Conservation (phyloP, 768 basidiomycete species). For the Suillus americanus region DNA sequence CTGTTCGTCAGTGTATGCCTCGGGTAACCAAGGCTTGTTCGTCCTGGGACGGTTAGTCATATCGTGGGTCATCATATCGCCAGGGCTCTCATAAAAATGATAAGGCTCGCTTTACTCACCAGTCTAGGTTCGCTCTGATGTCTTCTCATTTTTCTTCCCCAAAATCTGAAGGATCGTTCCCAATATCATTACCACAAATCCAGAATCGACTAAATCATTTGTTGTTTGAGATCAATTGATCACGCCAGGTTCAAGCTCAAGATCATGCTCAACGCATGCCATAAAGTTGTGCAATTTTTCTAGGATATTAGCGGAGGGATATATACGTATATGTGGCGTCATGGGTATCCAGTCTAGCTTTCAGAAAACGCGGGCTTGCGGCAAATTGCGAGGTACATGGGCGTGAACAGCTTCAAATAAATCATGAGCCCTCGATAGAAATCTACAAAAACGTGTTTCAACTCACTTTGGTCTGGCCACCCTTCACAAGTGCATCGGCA, state of each 20-base stretch:
- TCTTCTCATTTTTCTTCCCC: constrained; percentile 4
- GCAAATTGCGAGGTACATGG: constrained; percentile 78
- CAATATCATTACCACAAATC: constrained; percentile 11
- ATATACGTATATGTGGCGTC: constrained; percentile 2
- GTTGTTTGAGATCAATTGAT: not conserved
- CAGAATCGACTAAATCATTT: not conserved
- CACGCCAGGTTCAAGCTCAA: constrained; percentile 1
- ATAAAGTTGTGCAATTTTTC: not conserved
- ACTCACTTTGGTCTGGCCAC: constrained; percentile 82
- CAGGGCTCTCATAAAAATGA: not conserved
- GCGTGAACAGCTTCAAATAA: constrained; percentile 70
- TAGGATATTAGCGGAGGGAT: constrained; percentile 5
- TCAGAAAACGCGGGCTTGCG: constrained; percentile 45
- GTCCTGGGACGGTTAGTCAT: constrained; percentile 54
- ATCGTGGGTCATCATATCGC: constrained; percentile 22
- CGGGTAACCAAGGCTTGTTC: constrained; percentile 61
- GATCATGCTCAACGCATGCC: not conserved
- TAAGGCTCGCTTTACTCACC: constrained; percentile 17
- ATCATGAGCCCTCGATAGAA: constrained; percentile 3
- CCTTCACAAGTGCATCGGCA: constrained; percentile 73
- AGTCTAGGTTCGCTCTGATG: constrained; percentile 3
- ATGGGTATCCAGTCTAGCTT: not conserved
- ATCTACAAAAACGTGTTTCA: not conserved
- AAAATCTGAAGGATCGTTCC: constrained; percentile 20
- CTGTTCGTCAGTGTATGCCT: constrained; percentile 63